Conservation (phyloP, 306 rosid species). For the Trichosanthes truncata region DNA sequence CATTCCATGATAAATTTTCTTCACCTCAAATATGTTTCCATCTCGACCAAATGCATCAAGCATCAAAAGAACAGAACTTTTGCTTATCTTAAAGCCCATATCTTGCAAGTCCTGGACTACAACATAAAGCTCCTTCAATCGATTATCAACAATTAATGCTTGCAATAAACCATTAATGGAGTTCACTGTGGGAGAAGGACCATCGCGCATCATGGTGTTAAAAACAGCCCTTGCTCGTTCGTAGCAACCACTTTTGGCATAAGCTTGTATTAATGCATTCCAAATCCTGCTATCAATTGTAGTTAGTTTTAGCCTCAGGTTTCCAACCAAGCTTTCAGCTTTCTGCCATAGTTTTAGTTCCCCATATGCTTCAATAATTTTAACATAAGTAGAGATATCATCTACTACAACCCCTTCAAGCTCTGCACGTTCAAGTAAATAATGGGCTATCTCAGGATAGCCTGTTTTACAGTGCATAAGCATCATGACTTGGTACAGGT, state of each 20-base stretch:
- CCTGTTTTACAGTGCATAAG: conserved; percentile 51
- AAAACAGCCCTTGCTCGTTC: conserved; percentile 91
- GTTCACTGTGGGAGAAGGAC: conserved; percentile 79
- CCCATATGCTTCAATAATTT: conserved; percentile 66
- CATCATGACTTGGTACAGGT: conserved; percentile 53
- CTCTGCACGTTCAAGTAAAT: conserved; percentile 55
- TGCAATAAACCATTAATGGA: conserved; percentile 75
- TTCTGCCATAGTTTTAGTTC: conserved; percentile 78
- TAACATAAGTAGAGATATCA: conserved; percentile 27
- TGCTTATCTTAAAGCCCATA: conserved; percentile 82
- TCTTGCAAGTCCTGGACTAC: conserved; percentile 88
- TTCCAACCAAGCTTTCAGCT: conserved; percentile 87
- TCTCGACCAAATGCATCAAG: conserved; percentile 81
- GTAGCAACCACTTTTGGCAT: conserved; percentile 76
- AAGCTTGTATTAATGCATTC: conserved; percentile 86
- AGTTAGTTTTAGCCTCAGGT: conserved; percentile 40
- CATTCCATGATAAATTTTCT: conserved; percentile 90
- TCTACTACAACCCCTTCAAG: conserved; percentile 35
- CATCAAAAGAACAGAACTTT: conserved; percentile 77
- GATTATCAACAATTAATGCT: conserved; percentile 66
- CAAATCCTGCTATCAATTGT: conserved; percentile 67
- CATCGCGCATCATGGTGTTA: conserved; percentile 87
- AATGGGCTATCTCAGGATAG: conserved; percentile 86
- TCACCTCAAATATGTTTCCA: conserved; percentile 79
- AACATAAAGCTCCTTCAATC: conserved; percentile 78